Base-by-base conservation (phyloP, 805 yeast genomes). In the Wickerhamomyces chambardii region DNA sequence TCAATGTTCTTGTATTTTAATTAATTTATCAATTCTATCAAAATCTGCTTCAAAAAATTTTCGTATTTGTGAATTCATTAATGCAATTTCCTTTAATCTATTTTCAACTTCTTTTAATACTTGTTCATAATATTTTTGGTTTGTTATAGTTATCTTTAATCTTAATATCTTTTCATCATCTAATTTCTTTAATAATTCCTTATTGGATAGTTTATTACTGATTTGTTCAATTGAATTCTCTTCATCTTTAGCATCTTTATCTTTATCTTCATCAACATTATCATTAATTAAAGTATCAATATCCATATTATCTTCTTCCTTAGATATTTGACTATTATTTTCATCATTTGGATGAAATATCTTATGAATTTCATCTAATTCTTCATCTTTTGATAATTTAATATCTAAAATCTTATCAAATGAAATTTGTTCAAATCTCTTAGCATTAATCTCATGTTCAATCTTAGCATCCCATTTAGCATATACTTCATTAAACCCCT, bases 121-220 rank as follows among this genome's bases (percentile, higher is more conserved):
- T 17, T 53, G 54, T 24, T 38, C 35, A 17, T 37, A 35, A 6
- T 42, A 5, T 28, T 40, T 19, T 10, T 50, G 50, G 33, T 44
- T 47, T n/a, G 39, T 30, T 17, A 40, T 42, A 19, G 37, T 27
- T 5, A 46, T 24, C 9, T 36, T 29, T 2, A 42, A 37, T 31
- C 56, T 43, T 24, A 44, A 41, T 6, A 31, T 31, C 29, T 46
- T 44, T 29, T 51, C 56, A 12, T 36, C 25, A 4, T 45, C 36
- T 26, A 51, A 34, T 3, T 46, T 30, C 9, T 37, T 33, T 18
- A 42, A 31, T 15, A 48, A 28, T 30, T 46, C 43, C 2, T 44
- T 44, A 34, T 51, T 50, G 25, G 30, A 27, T 5, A 36, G 16
- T 18, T 37, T n/a, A n/a, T n/a, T n/a, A n/a, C n/a, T n/a, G n/a